phyloP scores from a whole-genome alignment of 208 protist genomes.

The Wallacemonas sp. region DNA sequence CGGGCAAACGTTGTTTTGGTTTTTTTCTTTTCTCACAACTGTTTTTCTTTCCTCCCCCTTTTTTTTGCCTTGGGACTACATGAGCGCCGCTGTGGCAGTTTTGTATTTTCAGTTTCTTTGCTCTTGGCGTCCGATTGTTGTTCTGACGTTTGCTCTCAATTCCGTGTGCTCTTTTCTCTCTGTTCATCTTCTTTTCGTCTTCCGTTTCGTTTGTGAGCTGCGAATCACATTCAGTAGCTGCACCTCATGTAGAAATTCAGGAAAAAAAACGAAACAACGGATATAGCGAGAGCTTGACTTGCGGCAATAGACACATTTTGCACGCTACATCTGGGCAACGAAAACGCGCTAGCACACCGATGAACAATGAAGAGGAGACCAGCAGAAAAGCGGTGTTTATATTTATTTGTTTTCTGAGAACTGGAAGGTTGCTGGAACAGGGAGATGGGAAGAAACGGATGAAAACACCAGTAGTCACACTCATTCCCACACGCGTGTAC shows the following conservation, averaged over 20 bases:
- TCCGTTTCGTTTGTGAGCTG: neutral
- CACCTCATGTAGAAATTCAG: neutral
- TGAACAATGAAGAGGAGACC: no score
- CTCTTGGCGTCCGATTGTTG: neutral
- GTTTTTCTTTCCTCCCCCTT: neutral
- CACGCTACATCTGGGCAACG: no score
- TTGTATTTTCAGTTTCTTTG: neutral
- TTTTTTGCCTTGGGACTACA: neutral
- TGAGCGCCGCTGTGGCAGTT: neutral
- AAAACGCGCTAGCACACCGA: no score
- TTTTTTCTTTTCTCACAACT: conserved; percentile 1
- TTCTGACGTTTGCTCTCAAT: neutral
- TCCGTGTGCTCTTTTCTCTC: neutral
- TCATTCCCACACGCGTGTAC: no score
- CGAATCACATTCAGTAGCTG: neutral
- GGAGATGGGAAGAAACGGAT: no score
- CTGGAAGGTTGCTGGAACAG: no score
- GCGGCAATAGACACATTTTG: no score
- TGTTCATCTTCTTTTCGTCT: conserved; percentile 11
- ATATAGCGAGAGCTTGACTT: no score
- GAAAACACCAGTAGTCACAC: no score
- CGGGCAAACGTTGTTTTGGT: no score
- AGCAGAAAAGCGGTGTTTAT: no score
- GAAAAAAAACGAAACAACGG: neutral
- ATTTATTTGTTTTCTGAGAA: no score